These are phyloP conservation scores for Quaeritorhiza haematococci DNA, from an alignment of 371 early-diverging fungal species.

Conservation along the genomic window DNA sequence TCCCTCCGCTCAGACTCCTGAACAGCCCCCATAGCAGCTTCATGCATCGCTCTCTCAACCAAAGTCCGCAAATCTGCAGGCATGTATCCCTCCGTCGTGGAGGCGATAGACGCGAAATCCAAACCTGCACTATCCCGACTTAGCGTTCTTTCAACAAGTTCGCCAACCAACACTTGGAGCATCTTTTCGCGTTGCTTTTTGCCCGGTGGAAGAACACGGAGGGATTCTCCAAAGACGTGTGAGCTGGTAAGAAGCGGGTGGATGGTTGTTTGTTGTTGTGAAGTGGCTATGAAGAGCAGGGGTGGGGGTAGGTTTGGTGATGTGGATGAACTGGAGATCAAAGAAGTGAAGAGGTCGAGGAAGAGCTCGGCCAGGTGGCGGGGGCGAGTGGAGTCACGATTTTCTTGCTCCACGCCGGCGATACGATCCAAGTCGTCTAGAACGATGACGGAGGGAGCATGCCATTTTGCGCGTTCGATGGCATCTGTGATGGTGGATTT, in stretches of 20 bases:
- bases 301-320: conserved; percentile 38
- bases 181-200: conserved; percentile 64
- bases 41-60: conserved; percentile 76
- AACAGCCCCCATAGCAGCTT: conserved; percentile 67
- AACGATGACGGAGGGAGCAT: conserved; percentile 44
- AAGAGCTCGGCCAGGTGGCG: conserved; percentile 69
- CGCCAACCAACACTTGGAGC: conserved; percentile 3
- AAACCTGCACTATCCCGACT: conserved; percentile 25
- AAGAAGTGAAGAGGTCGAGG: conserved; percentile 28
- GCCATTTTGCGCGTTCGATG: conserved; percentile 68
- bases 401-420: conserved; percentile 77
- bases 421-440: conserved; percentile 42
- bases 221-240: conserved; percentile 64
- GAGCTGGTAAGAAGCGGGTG: conserved; percentile 57
- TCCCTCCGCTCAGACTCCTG: not conserved
- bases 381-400: too few species aligned
- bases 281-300: conserved; percentile 64
- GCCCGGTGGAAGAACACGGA: conserved; percentile 63
- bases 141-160: not conserved
- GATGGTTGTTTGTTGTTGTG: conserved; percentile 60
- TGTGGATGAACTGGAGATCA: conserved; percentile 19
- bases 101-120: conserved; percentile 68
- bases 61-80: conserved; percentile 78
- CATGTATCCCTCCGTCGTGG: conserved; percentile 83
- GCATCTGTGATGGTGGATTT: conserved; percentile 56